Evolutionary conservation across 805 yeast species (phyloP).

Genomic region (Starmerella apicola): DNA sequence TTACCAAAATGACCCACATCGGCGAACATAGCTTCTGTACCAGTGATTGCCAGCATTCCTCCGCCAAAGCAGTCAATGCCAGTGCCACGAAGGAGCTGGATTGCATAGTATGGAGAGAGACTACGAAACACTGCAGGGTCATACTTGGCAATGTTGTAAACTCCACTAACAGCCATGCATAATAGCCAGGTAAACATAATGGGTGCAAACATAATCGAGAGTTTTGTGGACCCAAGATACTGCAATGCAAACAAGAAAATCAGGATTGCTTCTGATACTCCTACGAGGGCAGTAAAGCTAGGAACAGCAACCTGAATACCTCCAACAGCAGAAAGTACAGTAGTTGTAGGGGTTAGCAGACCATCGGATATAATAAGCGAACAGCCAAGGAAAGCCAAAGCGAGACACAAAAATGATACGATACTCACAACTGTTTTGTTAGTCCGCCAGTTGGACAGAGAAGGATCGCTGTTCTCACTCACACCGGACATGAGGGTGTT

Average conservation of each 20-base stretch:
- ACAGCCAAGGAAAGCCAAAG: conserved; percentile 39
- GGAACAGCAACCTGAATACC: conserved; percentile 47
- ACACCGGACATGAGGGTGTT: conserved; percentile 4
- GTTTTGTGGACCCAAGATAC: conserved; percentile 37
- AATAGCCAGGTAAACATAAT: conserved; percentile 41
- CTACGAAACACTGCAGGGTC: conserved; percentile 36
- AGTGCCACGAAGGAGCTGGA: conserved; percentile 30
- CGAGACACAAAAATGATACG: conserved; percentile 7
- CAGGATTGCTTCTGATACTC: conserved; percentile 38
- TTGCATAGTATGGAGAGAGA: conserved; percentile 42
- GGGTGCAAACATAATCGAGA: conserved; percentile 44
- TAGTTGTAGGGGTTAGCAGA: conserved; percentile 50
- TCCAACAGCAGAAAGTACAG: conserved; percentile 44
- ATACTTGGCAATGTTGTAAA: conserved; percentile 33
- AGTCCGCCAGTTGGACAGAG: conserved; percentile 5
- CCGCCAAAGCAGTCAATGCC: conserved; percentile 35
- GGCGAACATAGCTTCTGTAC: conserved; percentile 54
- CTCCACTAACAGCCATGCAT: conserved; percentile 35
- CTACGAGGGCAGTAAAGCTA: conserved; percentile 30
- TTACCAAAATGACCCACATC: conserved; percentile 48
- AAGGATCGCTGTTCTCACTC: background rate
- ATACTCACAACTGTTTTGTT: conserved; percentile 5
- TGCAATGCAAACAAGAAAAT: conserved; percentile 37
- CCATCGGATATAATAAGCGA: conserved; percentile 49
- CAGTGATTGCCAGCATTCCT: conserved; percentile 45